Base-by-base conservation (phyloP, 805 yeast species). In the Pichia scutulata region DNA sequence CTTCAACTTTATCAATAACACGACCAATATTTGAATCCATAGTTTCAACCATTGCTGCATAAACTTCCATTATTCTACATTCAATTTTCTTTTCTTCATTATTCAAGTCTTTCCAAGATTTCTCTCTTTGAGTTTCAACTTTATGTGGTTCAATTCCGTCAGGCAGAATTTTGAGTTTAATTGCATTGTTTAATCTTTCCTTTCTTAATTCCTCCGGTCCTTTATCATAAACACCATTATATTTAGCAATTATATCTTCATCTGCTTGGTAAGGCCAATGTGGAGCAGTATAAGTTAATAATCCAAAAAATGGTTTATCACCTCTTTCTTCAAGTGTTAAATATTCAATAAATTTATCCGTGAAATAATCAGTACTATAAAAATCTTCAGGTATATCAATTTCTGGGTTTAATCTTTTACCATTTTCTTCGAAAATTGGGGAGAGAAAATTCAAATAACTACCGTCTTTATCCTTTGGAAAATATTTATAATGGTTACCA, bases 191-290 rank as follows among this genome's bases (percentile, higher is more conserved):
- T 44, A 78, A 59, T 48, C 83, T 63, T 49, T 60, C 47, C 26
- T 52, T 55, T 47, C 82, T 61, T 39, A 77, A 60, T 7, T 55
- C 70, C 21, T 65, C 70, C 2, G 82, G 82, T 2, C 84, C 84
- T 8, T 64, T 67, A 52, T 72, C 73, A 55, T 76, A 75, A 8
- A 62, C 53, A 4, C 80, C 79, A 48, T 68, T 67, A 59, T 80
- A 77, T 51, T 78, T 76, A 6, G 62, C 70, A 46, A 78, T 67
- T 8, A 68, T 59, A 7, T 74, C 75, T 45, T 62, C 61, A 7
- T 82, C 82, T 1, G 84, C 84, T 61, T 80, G 84, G 57, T 72
- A 70, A 12, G 85, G 85, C 84, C 85, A 80, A 58, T 80, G 84
- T 3, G 84, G 85, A 1, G 85, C 84, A 5, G 83, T 78, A 56